These are phyloP conservation scores for Tinospora cordifolia DNA, from an alignment of 164 flowering plant species.

Conservation along the genomic window DNA sequence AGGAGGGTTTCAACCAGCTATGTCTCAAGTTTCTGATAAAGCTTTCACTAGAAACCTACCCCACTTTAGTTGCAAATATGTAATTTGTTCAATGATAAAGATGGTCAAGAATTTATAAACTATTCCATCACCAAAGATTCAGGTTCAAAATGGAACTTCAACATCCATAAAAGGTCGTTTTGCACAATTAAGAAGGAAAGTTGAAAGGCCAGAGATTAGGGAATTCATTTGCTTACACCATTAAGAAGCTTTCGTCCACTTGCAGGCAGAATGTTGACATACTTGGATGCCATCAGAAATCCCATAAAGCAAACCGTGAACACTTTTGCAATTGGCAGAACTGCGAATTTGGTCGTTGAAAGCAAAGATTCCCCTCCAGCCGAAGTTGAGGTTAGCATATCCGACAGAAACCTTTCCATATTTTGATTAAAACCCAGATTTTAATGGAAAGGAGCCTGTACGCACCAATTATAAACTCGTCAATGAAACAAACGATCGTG, in stretches of 20 bases:
- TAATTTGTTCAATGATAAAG: neutral
- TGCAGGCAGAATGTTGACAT: conserved; percentile 80
- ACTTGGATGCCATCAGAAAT: conserved; percentile 88
- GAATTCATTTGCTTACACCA: conserved; percentile 47
- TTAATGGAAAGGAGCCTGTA: neutral
- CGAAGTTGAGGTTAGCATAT: conserved; percentile 19
- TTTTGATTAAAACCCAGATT: conserved; percentile 2
- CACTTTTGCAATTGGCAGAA: conserved; percentile 85
- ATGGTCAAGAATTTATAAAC: too few relatives aligned
- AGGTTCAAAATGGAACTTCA: neutral
- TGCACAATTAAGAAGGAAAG: neutral
- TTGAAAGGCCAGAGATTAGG: neutral
- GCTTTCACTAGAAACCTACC: neutral
- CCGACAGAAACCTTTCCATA: conserved; percentile 36
- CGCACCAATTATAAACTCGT: too few relatives aligned
- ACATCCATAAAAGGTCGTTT: neutral
- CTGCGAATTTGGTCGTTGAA: conserved; percentile 64
- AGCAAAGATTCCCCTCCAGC: conserved; percentile 51
- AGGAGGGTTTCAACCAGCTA: too few relatives aligned
- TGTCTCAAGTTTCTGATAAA: neutral
- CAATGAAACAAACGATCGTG: too few relatives aligned
- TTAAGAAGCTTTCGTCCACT: conserved; percentile 77
- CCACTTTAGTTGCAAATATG: neutral
- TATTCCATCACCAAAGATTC: neutral
- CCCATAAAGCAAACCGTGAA: conserved; percentile 88